These are phyloP conservation scores for Saururus chinensis DNA, from an alignment of 164 flowering plant species.

Conservation along the genomic window DNA sequence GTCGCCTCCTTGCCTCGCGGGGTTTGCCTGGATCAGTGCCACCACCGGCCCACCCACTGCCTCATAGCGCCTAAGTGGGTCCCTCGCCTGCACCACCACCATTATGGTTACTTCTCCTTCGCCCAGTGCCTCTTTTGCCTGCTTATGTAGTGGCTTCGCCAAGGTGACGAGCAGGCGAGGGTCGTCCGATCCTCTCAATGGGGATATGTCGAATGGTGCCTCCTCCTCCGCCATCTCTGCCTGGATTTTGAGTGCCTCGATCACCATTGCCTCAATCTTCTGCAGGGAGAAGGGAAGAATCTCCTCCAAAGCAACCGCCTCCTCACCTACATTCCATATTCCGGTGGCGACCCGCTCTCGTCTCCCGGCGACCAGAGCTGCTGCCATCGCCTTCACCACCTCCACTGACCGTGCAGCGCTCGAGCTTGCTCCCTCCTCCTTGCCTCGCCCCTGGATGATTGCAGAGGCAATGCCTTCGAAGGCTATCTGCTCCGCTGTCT, in stretches of 20 bases:
- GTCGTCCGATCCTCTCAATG: slow-evolving; percentile 23
- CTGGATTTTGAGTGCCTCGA: slow-evolving; percentile 74
- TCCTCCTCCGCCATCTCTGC: slow-evolving; percentile 81
- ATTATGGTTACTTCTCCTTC: slow-evolving; percentile 25
- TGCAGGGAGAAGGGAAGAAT: slow-evolving; percentile 75
- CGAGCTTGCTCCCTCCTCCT: slow-evolving; percentile 75
- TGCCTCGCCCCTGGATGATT: slow-evolving; percentile 73
- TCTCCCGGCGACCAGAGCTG: slow-evolving; percentile 55
- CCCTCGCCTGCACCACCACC: slow-evolving; percentile 59
- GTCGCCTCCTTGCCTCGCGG: slow-evolving; percentile 14
- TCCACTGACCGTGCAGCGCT: slow-evolving; percentile 76
- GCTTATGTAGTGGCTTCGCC: slow-evolving; percentile 54
- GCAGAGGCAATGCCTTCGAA: slow-evolving; percentile 94
- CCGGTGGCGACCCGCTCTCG: slow-evolving; percentile 73
- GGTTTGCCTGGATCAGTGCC: slow-evolving; percentile 45
- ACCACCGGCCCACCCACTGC: slow-evolving; percentile 76
- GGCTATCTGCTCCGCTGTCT: slow-evolving; percentile 89
- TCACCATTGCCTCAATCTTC: slow-evolving; percentile 67
- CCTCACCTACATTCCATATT: slow-evolving; percentile 64
- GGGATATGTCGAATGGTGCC: slow-evolving; percentile 82
- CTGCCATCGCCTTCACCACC: slow-evolving; percentile 56
- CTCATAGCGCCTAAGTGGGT: slow-evolving; percentile 69
- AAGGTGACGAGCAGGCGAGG: slow-evolving; percentile 27
- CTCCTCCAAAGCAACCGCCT: slow-evolving; percentile 52
- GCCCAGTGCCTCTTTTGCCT: slow-evolving; percentile 21